These are phyloP conservation scores for Scenedesmus sp. DNA, from an alignment of 163 green algal genomes.

Conservation along the genomic window DNA sequence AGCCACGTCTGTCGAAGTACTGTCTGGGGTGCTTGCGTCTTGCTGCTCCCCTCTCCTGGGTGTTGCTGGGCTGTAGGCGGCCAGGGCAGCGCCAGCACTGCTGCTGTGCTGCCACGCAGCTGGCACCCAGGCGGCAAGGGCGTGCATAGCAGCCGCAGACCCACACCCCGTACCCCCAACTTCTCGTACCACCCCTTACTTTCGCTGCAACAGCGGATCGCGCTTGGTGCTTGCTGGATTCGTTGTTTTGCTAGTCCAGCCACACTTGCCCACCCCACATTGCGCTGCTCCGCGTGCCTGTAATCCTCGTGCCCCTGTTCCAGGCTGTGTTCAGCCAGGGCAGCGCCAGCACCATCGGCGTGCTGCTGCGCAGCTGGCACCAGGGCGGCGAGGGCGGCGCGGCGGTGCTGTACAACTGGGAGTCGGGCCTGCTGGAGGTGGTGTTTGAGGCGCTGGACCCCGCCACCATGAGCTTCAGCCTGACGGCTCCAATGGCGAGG, in stretches of 20 bases:
- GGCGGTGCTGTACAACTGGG: conserved; percentile 89
- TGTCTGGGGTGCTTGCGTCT: too few species aligned
- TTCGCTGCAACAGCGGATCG: too few species aligned
- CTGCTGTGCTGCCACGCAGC: conserved; percentile 77
- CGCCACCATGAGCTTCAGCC: conserved; percentile 70
- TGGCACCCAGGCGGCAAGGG: conserved; percentile 80
- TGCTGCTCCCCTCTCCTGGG: too few species aligned
- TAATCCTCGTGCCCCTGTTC: too few species aligned
- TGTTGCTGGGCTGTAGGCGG: conserved; percentile 24
- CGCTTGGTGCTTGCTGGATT: too few species aligned
- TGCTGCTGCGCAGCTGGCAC: conserved; percentile 83
- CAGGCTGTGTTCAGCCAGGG: conserved; percentile 55
- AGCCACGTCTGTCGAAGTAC: too few species aligned
- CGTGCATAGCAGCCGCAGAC: conserved; percentile 79
- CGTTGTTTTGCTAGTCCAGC: too few species aligned
- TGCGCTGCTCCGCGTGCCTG: too few species aligned
- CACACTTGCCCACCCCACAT: too few species aligned
- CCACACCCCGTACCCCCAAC: too few species aligned
- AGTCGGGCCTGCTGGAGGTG: conserved; percentile 69
- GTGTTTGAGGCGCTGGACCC: conserved; percentile 78
- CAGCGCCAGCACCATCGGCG: conserved; percentile 47
- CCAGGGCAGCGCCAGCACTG: conserved; percentile 39
- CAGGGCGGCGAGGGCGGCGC: conserved; percentile 79
- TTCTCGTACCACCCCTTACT: not conserved
- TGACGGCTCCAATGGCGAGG: conserved; percentile 66